A percentile compares a stretch with the other conserved stretches of the same genome.
Conservation (phyloP, 2,329 filamentous ascomycete genomes). For the Davidsoniella neocaledoniae region DNA sequence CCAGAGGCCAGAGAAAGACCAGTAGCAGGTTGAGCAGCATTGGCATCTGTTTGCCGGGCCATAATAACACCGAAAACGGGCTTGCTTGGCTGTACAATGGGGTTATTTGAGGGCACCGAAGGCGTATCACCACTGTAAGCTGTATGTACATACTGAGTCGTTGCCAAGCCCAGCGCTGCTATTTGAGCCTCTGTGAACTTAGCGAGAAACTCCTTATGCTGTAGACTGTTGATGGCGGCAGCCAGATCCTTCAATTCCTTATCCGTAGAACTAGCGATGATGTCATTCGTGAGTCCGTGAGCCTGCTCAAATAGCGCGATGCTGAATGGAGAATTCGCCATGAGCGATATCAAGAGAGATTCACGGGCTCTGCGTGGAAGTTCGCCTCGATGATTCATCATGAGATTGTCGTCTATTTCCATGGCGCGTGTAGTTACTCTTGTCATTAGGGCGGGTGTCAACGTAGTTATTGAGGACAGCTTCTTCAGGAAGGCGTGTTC, state of each 20-base stretch:
- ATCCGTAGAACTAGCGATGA: constrained; percentile 1
- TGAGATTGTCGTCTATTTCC: constrained; percentile 4
- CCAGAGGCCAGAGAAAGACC: too few relatives aligned
- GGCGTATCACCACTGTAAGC: too few relatives aligned
- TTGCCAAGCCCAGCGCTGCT: too few relatives aligned
- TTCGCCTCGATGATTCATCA: constrained; percentile 5
- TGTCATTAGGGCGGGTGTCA: not conserved
- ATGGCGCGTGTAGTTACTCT: not conserved
- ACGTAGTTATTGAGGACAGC: not conserved
- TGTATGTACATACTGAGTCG: too few relatives aligned
- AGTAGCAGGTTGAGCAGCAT: too few relatives aligned
- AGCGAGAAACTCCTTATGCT: not conserved
- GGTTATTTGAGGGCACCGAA: too few relatives aligned
- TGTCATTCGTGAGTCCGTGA: constrained; percentile 1
- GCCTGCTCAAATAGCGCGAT: not conserved
- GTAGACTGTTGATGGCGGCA: not conserved
- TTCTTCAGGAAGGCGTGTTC: not conserved
- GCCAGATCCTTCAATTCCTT: not conserved
- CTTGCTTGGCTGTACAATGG: too few relatives aligned
- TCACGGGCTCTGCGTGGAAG: constrained; percentile 9
- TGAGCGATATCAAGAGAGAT: constrained; percentile 3
- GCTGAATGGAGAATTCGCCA: constrained; percentile 1
- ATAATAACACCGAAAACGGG: too few relatives aligned
- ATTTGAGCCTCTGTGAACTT: not conserved
- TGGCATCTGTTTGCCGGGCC: too few relatives aligned